Evolutionary conservation across 1,284 basidiomycete species (phyloP).

Genomic region (Rhodotorula mucilaginosa): DNA sequence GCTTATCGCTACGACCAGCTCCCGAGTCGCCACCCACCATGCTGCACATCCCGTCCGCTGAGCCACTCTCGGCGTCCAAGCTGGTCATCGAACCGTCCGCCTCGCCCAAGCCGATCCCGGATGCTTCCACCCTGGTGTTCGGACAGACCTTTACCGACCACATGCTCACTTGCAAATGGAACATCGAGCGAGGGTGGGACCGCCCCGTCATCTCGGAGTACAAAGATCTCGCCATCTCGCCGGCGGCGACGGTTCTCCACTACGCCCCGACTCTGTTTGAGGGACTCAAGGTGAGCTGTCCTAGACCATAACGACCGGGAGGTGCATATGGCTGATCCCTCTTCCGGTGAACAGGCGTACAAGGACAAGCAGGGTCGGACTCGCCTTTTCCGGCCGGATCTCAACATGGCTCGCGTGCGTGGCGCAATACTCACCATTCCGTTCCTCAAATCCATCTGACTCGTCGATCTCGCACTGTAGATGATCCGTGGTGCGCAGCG

Average conservation of each 20-base stretch:
- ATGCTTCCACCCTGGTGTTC: conserved; percentile 53
- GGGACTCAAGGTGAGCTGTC: conserved; percentile 67
- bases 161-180: conserved; percentile 86
- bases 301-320: too few relatives aligned
- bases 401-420: conserved; percentile 74
- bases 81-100: conserved; percentile 1
- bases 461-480: not conserved
- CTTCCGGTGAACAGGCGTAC: conserved; percentile 60
- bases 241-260: conserved; percentile 84
- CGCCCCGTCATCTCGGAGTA: conserved; percentile 80
- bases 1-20: not conserved
- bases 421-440: too few relatives aligned
- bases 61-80: conserved; percentile 1
- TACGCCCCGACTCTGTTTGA: conserved; percentile 89
- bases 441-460: not conserved
- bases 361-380: conserved; percentile 72
- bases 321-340: not conserved
- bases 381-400: conserved; percentile 87
- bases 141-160: conserved; percentile 74
- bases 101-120: conserved; percentile 41
- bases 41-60: not conserved
- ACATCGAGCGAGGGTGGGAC: conserved; percentile 70
- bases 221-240: conserved; percentile 70
- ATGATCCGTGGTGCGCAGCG: conserved; percentile 62
- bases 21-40: not conserved